phyloP scores from a whole-genome alignment of 2,329 filamentous ascomycete genomes.

The Ophiocordyceps camponoti-leonardi region DNA sequence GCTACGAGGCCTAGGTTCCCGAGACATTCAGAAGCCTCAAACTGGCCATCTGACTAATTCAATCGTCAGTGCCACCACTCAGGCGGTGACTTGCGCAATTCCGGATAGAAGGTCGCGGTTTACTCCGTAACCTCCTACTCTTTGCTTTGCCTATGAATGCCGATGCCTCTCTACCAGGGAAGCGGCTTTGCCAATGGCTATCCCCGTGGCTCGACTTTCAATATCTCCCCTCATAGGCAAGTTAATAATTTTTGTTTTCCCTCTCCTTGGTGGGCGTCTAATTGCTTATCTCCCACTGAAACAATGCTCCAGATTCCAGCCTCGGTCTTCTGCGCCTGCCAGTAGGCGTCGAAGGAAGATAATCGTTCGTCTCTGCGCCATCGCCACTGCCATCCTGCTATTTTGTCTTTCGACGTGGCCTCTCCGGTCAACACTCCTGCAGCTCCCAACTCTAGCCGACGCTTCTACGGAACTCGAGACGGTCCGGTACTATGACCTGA shows the following conservation, averaged over 20 bases:
- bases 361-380: slow-evolving; percentile 47
- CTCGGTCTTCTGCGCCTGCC: slow-evolving; percentile 55
- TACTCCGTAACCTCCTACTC: too few relatives aligned
- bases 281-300: not conserved
- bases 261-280: not conserved
- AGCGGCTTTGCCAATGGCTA: slow-evolving; percentile 72
- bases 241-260: slow-evolving; percentile 7
- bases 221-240: slow-evolving; percentile 80
- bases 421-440: slow-evolving; percentile 47
- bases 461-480: slow-evolving; percentile 69
- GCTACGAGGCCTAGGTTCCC: too few relatives aligned
- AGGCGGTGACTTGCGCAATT: too few relatives aligned
- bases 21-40: too few relatives aligned
- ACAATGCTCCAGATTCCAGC: slow-evolving; percentile 42
- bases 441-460: slow-evolving; percentile 47
- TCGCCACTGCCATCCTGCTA: slow-evolving; percentile 40
- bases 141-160: too few relatives aligned
- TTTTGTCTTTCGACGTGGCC: slow-evolving; percentile 65
- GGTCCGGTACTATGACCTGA: slow-evolving; percentile 91
- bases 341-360: slow-evolving; percentile 58
- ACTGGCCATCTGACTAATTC: too few relatives aligned
- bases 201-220: slow-evolving; percentile 60
- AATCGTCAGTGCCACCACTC: too few relatives aligned
- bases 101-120: too few relatives aligned
- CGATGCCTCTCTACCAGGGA: slow-evolving; percentile 68